A percentile compares a stretch with the other conserved stretches of the same genome.
Conservation (phyloP, 345 rosid species). For the Salix exigua region DNA sequence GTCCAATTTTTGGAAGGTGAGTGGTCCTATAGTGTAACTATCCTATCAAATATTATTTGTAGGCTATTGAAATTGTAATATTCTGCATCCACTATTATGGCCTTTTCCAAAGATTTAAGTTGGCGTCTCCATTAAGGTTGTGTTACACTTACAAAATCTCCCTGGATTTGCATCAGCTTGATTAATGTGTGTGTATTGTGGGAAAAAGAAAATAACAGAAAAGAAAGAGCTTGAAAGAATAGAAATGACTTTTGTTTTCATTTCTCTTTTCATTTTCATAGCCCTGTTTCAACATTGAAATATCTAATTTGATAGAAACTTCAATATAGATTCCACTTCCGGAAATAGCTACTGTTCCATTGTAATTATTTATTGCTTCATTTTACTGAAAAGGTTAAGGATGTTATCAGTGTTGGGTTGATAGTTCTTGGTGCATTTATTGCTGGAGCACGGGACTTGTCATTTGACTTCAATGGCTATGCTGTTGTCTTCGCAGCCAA, state of each 20-base stretch:
- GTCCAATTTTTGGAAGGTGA: slow-evolving; percentile 80
- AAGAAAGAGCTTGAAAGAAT: background rate
- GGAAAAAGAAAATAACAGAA: background rate
- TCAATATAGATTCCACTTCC: background rate
- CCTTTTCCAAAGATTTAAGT: background rate
- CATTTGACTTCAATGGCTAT: slow-evolving; percentile 90
- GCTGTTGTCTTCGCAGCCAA: slow-evolving; percentile 82
- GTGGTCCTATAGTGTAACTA: slow-evolving; percentile 1
- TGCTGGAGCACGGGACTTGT: slow-evolving; percentile 96
- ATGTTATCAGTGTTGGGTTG: slow-evolving; percentile 80
- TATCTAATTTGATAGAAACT: background rate
- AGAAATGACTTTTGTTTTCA: background rate
- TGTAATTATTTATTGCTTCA: slow-evolving; percentile 30
- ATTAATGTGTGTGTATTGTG: background rate
- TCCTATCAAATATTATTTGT: background rate
- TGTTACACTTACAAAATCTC: background rate
- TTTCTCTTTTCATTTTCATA: background rate
- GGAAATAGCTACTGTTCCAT: slow-evolving; percentile 9
- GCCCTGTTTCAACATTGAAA: background rate
- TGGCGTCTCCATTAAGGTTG: background rate
- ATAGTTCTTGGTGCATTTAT: slow-evolving; percentile 83
- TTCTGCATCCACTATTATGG: background rate
- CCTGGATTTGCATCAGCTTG: background rate
- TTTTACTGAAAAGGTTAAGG: slow-evolving; percentile 46
- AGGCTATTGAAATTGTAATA: background rate